Base-by-base conservation (phyloP, 2,329 filamentous ascomycete genomes). In the Ploettnerulaceae sp. region DNA sequence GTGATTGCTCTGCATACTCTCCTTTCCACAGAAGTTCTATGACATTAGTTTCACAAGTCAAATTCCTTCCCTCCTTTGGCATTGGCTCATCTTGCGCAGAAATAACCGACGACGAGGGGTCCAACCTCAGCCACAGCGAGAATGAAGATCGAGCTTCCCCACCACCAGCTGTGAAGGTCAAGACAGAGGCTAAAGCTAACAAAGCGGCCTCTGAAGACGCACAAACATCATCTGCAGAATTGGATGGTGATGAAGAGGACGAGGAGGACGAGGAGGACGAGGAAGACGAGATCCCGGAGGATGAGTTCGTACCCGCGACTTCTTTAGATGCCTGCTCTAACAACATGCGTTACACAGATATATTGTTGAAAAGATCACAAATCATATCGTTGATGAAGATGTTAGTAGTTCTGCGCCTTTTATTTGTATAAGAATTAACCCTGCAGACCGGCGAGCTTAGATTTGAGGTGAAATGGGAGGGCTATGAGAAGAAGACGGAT, bases 391-490 rank as follows among this genome's bases (percentile, higher is more conserved):
- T 34, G 71, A 76, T 28, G 71, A 76, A 28, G 69, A 76, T 41
- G 79, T 80, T 63, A 49, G 71, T n/a, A n/a, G n/a, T n/a, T n/a
- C n/a, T n/a, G n/a, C n/a, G n/a, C n/a, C n/a, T n/a, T n/a, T n/a
- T n/a, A n/a, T n/a, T n/a, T n/a, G n/a, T n/a, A n/a, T n/a, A n/a
- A n/a, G n/a, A n/a, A n/a, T n/a, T n/a, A n/a, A n/a, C n/a, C n/a
- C n/a, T 24, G 36, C 45, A 56, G 57, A 55, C 55, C 29, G 76
- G 76, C 15, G 62, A 64, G 4, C 59, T 81, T 0, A 72, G 74
- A 36, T 89, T 84, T 60, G 74, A 83, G 41, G 84, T 93, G 26
- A 89, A 91, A 59, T 93, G 87, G 87, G 79, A 86, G 54, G 86
- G 86, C 3, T 93, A 83, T 52, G 78, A 86, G 0, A 76, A 81